Evolutionary conservation across 768 basidiomycete species (phyloP), one percentile per base, ranked within the genome.

Genomic region (Mycena vulgaris): DNA sequence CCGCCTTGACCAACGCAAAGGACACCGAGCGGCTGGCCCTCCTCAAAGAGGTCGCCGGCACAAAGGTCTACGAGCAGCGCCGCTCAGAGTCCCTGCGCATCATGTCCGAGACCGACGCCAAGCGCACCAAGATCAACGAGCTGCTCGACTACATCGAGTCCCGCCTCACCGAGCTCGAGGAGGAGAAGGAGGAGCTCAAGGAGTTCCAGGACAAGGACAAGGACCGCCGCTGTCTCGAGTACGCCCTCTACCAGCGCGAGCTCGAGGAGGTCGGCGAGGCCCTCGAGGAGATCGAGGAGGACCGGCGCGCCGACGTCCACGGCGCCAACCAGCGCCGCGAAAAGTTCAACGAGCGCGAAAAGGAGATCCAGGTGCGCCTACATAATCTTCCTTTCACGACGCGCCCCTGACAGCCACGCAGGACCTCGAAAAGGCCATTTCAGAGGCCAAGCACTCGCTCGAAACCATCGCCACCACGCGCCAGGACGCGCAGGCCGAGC

Each of bases 1-100:
- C 97, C 0, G 92, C 95, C 25, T 85, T 99, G 16, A 99, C 97
- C 10, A 99, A 99, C 72, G 97, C 97, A 27, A 98, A 98, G 80
- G 98, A 99, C 76, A 90, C 92, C 57, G 97, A 99, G 79, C 89
- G 98, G 2, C 87, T 99, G 7, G 91, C 94, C 0, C 87, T 99
- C n/a, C 85, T 99, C 52, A 99, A 99, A 77, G 98, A 99, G 80
- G 97, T 99, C 0, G 98, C 97, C 0, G 98, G 98, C 4, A 99
- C 98, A 0, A 96, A 98, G 75, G 96, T 99, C 1, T 99, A 99
- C 77, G 98, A 99, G 81, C 94, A 97, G 77, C 91, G 97, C 53
- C 89, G 97, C 19, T 74, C 93, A 0, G 98, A 99, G 78, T 96
- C 95, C 6, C 84, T 97, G n/a, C 92, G 94, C 62, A 96, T 99